Base-by-base conservation (phyloP, 352 stramenopile species). In the Pythium coloratum region DNA sequence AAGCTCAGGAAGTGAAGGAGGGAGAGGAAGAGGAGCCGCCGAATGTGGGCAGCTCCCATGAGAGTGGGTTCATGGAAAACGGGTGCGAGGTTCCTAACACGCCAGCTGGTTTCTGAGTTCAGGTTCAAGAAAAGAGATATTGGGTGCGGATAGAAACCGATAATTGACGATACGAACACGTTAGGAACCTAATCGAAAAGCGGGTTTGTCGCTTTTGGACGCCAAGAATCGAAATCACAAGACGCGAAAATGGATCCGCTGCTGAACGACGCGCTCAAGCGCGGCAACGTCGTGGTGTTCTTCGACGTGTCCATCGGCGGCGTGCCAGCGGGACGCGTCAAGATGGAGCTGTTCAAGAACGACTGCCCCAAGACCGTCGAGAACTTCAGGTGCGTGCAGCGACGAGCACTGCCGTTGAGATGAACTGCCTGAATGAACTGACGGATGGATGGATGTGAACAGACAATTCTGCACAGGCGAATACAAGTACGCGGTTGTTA, bases 381-480 rank as follows among this genome's bases (percentile, higher is more conserved):
- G 78, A 99, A 99, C 77, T 99, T 99, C 75, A 81, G 82, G 84
- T 86, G 64, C 59, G 73, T 53, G 32, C 13, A 0, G 42, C 24
- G 26, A 38, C 34, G 36, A 49, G 24, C 16, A 28, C 2, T 30
- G 40, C 7, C 18, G 34, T 9, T 55, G 24, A 9, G 10, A 55
- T 18, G 24, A 12, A 50, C 36, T 12, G 13, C 16, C n/a, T 34
- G 30, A 38, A 38, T 47, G 18, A 13, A 14, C 33, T 42, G 36
- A 2, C 6, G 14, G 70, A 26, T 34, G 50, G 9, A 46, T 60
- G 55, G 40, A 62, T n/a, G 13, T 18, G 38, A 46, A 64, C 59
- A 93, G 95, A 59, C 92, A 98, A 76, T 97, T 99, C 47, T 99
- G 96, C 78, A 99, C 96, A n/a, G 97, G 96, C 33, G 96, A 99